Evolutionary conservation across 129 eudicot genomes (phyloP).

Genomic region (Ambrosia trifida): DNA sequence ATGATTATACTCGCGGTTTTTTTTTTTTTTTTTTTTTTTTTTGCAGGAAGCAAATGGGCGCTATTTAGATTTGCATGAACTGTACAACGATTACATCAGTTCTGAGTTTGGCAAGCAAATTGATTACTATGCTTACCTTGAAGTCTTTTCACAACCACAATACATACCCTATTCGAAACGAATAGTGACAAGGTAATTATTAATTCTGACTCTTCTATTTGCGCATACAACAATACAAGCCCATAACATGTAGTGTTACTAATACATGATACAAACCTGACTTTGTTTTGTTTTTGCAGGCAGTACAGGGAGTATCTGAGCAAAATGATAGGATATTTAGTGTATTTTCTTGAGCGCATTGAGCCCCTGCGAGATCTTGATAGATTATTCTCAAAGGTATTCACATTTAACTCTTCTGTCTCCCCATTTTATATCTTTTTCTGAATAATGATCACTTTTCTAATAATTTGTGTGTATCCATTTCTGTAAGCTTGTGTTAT

Average conservation of each 20-base stretch:
- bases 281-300: constrained; percentile 45
- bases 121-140: background rate
- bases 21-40: too few relatives aligned
- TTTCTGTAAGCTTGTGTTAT: background rate
- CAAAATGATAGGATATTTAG: constrained; percentile 73
- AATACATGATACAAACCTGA: background rate
- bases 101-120: constrained; percentile 76
- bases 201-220: background rate
- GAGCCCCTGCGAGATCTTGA: constrained; percentile 94
- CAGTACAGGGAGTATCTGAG: constrained; percentile 68
- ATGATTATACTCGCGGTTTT: too few relatives aligned
- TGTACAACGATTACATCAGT: constrained; percentile 76
- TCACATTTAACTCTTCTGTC: background rate
- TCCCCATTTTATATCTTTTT: background rate
- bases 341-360: constrained; percentile 74
- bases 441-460: background rate
- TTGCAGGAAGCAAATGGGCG: constrained; percentile 89
- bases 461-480: too few relatives aligned
- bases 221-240: background rate
- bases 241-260: too few relatives aligned
- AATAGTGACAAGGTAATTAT: constrained; percentile 38
- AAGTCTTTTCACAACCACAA: background rate
- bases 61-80: constrained; percentile 91
- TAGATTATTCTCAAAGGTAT: constrained; percentile 84
- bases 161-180: background rate